Evolutionary conservation across 306 rosid genomes (phyloP), one percentile per base, ranked within the genome.

Genomic region (Prunus mongolica): DNA sequence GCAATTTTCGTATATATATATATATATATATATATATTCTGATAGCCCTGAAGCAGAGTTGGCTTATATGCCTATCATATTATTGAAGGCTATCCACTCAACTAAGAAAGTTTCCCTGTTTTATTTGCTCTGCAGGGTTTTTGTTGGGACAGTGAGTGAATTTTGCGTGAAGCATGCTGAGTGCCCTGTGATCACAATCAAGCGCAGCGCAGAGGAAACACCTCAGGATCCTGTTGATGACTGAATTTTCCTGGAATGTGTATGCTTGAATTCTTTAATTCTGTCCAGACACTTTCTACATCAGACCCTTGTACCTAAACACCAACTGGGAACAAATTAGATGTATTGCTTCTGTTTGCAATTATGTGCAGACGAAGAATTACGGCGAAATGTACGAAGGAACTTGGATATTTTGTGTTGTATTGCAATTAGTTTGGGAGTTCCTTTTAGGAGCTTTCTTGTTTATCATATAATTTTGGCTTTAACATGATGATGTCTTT

Each of bases 171-270:
- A 95, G 91, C 99, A 95, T 76, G 97, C 93, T 49, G 99, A 95
- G 76, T 95, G 99, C 91, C 99, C 97, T 11, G 97, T 92, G 32
- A 84, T 95, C 82, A 84, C 93, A 38, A 89, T 95, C 89, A 95
- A 95, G 79, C 99, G 99, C 90, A 83, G 78, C 45, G 87, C 87
- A 4, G 84, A 88, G 71, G 97, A 95, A 78, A 79, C 93, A 62
- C 99, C 99, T 1, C 85, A 88, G 76, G 99, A 95, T 79, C 99
- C 97, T 3, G 92, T 92, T 76, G 99, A 95, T 72, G 99, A 95
- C 76, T 95, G 91, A 91, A 66, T 44, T 32, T 8, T 25, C 41
- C 10, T 20, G 41, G 18, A 79, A 60, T 65, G 41, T 73, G 38
- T 5, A n/a, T 57, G 6, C 41, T 70, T 13, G 16, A 27, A 11